A percentile compares a stretch with the other conserved stretches of the same genome.
Evolutionary conservation across 768 basidiomycete species (phyloP).

Genomic region (Amanita subjunquillea): DNA sequence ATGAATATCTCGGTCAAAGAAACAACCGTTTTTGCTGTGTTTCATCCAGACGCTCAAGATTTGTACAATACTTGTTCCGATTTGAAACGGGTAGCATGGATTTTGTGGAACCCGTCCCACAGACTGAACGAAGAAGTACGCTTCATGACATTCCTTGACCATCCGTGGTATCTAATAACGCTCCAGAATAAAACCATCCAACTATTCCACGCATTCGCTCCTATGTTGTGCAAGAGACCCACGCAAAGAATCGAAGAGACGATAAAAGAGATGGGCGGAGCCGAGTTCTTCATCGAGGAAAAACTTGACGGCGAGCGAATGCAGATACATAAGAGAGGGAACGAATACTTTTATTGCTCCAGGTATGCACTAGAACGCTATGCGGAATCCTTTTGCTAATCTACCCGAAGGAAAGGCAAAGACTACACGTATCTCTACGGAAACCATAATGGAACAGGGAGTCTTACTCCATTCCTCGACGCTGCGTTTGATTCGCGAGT

Average conservation of each 20-base stretch:
- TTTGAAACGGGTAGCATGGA: constrained; percentile 87
- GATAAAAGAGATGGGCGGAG: constrained; percentile 72
- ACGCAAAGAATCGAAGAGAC: constrained; percentile 74
- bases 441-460: constrained; percentile 69
- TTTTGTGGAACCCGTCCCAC: constrained; percentile 66
- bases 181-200: constrained; percentile 74
- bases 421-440: constrained; percentile 92
- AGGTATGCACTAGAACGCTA: constrained; percentile 34
- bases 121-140: constrained; percentile 55
- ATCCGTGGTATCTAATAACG: background rate
- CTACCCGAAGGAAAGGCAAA: constrained; percentile 63
- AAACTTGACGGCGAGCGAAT: constrained; percentile 97
- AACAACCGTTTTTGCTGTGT: constrained; percentile 81
- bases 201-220: constrained; percentile 80
- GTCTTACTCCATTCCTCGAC: constrained; percentile 81
- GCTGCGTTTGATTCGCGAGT: constrained; percentile 65
- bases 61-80: constrained; percentile 96
- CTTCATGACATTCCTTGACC: background rate
- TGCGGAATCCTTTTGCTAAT: background rate
- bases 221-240: constrained; percentile 91
- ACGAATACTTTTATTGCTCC: constrained; percentile 89
- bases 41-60: constrained; percentile 92
- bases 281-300: constrained; percentile 87
- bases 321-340: constrained; percentile 88
- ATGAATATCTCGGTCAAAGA: constrained; percentile 91